Percentiles rank a stretch among this genome's conserved stretches.
phyloP scores from a whole-genome alignment of 108 stramenopile species.

The Cyclostephanos invisitatus region DNA sequence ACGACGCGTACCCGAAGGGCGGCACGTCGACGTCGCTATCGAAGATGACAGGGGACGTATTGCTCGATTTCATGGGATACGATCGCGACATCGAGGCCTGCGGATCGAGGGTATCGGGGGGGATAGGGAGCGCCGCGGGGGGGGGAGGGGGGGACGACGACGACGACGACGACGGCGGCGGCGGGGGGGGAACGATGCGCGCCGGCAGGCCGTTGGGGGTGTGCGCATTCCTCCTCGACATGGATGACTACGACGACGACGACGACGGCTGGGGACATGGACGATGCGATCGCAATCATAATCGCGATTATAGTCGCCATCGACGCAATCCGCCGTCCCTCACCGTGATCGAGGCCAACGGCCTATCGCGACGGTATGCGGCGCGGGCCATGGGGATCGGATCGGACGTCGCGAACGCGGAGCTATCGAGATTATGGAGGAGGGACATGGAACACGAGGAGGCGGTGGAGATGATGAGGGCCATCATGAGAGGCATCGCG shows the following conservation, averaged over 20 bases:
- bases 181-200: not conserved
- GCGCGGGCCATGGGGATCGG: conserved; percentile 46
- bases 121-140: conserved; percentile 37
- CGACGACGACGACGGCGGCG: conserved; percentile 14
- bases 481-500: conserved; percentile 29
- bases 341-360: conserved; percentile 37
- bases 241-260: conserved; percentile 3
- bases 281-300: too few species aligned
- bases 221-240: conserved; percentile 28
- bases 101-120: conserved; percentile 22
- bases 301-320: not conserved
- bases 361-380: conserved; percentile 31
- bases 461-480: conserved; percentile 17
- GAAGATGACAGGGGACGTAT: conserved; percentile 29
- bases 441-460: conserved; percentile 10
- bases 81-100: conserved; percentile 30
- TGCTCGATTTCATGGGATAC: conserved; percentile 40
- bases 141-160: conserved; percentile 11
- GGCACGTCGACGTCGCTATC: conserved; percentile 8
- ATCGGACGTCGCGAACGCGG: conserved; percentile 19
- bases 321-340: conserved; percentile 8
- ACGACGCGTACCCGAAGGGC: conserved; percentile 21
- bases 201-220: conserved; percentile 48
- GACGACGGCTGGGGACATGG: not conserved
- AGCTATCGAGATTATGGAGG: conserved; percentile 33